Percentiles rank a stretch among this genome's conserved stretches.
phyloP scores from a whole-genome alignment of 2,329 filamentous ascomycete genomes.

The Diaporthe capsici region DNA sequence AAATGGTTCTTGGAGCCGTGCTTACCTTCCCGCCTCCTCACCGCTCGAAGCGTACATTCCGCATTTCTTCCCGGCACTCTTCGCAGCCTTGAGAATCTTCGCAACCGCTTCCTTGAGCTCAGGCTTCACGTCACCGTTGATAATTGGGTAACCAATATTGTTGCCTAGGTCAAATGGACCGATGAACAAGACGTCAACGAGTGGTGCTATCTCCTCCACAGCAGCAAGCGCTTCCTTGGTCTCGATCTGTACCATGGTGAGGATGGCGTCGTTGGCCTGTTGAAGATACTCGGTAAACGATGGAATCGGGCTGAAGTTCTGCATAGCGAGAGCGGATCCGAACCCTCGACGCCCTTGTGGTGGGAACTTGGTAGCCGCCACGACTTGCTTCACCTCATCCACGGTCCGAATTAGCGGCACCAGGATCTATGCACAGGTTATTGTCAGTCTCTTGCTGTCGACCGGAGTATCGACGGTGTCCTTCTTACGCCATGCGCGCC shows the following conservation, averaged over 20 bases:
- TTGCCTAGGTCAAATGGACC: constrained; percentile 78
- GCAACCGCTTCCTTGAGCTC: constrained; percentile 72
- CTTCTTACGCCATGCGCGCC: constrained; percentile 68
- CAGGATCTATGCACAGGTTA: constrained; percentile 54
- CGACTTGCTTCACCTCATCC: constrained; percentile 65
- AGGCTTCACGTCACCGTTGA: constrained; percentile 70
- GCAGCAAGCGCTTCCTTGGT: constrained; percentile 72
- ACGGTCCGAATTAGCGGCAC: constrained; percentile 69
- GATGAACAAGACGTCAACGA: constrained; percentile 75
- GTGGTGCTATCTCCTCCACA: constrained; percentile 74
- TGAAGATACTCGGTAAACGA: constrained; percentile 69
- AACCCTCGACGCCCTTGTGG: constrained; percentile 68
- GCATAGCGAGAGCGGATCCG: constrained; percentile 68
- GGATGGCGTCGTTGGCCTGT: constrained; percentile 68
- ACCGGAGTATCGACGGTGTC: neutral
- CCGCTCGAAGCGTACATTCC: constrained; percentile 71
- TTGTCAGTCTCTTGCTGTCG: constrained; percentile 22
- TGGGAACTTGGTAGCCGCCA: constrained; percentile 69
- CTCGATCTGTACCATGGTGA: constrained; percentile 79
- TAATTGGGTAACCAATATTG: constrained; percentile 73
- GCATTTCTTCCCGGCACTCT: constrained; percentile 75
- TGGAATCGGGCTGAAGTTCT: constrained; percentile 62
- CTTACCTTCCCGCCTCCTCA: constrained; percentile 63
- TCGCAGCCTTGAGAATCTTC: constrained; percentile 69
- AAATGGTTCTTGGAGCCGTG: too few relatives aligned